Evolutionary conservation across 2,329 filamentous ascomycete genomes (phyloP), one percentile per base, ranked within the genome.

Genomic region (Arthrobotrys sphaeroides): DNA sequence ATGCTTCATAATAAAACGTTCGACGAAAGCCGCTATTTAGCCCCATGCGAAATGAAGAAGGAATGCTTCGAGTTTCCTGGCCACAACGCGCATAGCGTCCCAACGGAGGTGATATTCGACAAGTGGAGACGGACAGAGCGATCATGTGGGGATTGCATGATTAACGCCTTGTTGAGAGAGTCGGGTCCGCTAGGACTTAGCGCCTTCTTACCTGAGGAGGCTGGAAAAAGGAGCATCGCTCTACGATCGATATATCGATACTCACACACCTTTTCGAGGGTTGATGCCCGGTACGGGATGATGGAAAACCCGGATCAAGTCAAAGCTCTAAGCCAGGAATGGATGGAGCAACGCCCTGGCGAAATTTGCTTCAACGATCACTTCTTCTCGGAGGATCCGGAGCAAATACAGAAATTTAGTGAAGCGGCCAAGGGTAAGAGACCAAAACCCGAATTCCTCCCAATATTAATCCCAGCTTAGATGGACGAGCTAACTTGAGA

Each of bases 331-430:
- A 67, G 53, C 5, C 13, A 18, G 3, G 42, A 67, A 26, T 73
- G 69, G 69, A 28, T 67, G 1, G 6, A 61, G 12, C 49, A 73
- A 38, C 59, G 60, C 22, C 69, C 69, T 18, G 51, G 51, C 7
- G 61, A 73, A 61, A 45, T 73, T 2, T 73, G 69, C 22, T 73
- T 73, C 20, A 73, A 73, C 24, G 69, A 73, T 28, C 69, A 73
- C 28, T 67, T 73, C 33, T 38, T 60, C 22, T 73, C 69, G 0
- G 60, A 73, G 16, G 45, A 73, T 12, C 53, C 61, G 3, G 12
- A n/a, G 3, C 53, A 73, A 31, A 33, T 73, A 16, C 20, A 57
- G 6, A 5, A 13, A 33, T 73, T 73, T 45, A 55, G 61, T 12
- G 31, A 53, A n/a, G 43, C 12, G 36, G 51, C 69, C 3, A 61